Evolutionary conservation across 805 yeast genomes (phyloP), one percentile per base, ranked within the genome.

Genomic region (Wickerhamiella kurtzmanii): DNA sequence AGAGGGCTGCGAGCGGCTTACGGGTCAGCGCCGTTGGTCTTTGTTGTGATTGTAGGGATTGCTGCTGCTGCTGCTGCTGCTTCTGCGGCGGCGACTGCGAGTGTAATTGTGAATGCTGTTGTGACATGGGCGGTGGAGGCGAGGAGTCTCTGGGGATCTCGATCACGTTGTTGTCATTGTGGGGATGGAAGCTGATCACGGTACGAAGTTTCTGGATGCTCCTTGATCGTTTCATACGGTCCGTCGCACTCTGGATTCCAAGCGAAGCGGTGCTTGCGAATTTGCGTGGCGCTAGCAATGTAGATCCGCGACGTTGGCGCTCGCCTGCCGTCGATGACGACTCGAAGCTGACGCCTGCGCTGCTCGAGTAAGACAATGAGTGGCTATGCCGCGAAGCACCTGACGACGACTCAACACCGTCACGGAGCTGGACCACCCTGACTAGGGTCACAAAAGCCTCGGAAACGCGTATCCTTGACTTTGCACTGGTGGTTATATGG

Each of bases 401-500:
- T 11, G 19, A 15, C 19, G 38, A 8, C 8, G 38, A 36, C 8
- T 38, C 41, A 11, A 25, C 32, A 11, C 32, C 32, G 32, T 25
- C 32, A 8, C 41, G 15, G 5, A 11, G 9, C 20, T 15, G n/a
- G 20, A 21, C n/a, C 25, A 18, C 18, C 5, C 41, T 6, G 16
- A 38, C 41, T 5, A 38, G 25, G 25, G 18, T 18, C 41, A 15
- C 41, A 16, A 38, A 38, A 6, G 25, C 41, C 19, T 13, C 25
- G 22, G 22, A 13, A 38, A 38, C 22, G 22, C 18, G 22, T 13
- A 15, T 15, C 20, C 41, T 18, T 17, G 41, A 6, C n/a, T 38
- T 38, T 22, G 41, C 22, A 18, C 41, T 38, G n/a, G 41, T 38
- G 22, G 18, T 18, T 6, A 38, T 18, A 25, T 38, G 41, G 25